A percentile compares a stretch with the other conserved stretches of the same genome.
These are phyloP conservation scores for Naganishia vaughanmartiniae DNA, from an alignment of 768 basidiomycete species.

Conservation along the genomic window DNA sequence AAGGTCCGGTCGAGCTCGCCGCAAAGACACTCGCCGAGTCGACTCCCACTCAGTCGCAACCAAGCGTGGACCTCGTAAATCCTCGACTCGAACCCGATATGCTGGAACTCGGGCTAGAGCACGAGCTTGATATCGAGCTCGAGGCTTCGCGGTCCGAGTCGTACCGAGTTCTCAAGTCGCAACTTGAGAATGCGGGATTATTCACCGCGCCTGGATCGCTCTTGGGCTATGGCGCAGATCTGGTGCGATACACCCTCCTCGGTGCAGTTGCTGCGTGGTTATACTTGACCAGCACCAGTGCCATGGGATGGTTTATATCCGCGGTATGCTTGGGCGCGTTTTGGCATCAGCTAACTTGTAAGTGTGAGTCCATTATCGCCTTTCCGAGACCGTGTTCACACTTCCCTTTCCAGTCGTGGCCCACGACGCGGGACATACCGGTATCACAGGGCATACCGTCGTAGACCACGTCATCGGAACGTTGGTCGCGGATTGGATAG, in stretches of 20 bases:
- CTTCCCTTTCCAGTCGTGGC: slow-evolving; percentile 58
- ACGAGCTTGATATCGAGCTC: slow-evolving; percentile 37
- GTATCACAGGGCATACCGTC: slow-evolving; percentile 82
- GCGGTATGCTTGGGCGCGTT: slow-evolving; percentile 79
- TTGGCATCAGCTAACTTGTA: slow-evolving; percentile 89
- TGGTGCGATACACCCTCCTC: slow-evolving; percentile 72
- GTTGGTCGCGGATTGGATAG: slow-evolving; percentile 69
- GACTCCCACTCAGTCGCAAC: background rate
- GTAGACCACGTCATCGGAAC: slow-evolving; percentile 76
- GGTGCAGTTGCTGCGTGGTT: slow-evolving; percentile 51
- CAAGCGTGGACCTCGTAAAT: slow-evolving; percentile 43
- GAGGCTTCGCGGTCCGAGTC: slow-evolving; percentile 55
- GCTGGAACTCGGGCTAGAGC: slow-evolving; percentile 43
- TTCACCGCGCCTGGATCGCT: slow-evolving; percentile 60
- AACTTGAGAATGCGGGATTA: slow-evolving; percentile 72
- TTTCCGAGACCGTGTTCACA: background rate
- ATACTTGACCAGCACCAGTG: slow-evolving; percentile 39
- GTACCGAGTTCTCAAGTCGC: slow-evolving; percentile 73
- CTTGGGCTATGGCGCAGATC: slow-evolving; percentile 82
- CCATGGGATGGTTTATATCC: slow-evolving; percentile 55
- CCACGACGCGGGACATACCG: slow-evolving; percentile 94
- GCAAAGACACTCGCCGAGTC: background rate
- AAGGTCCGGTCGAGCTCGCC: slow-evolving; percentile 42
- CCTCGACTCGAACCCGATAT: slow-evolving; percentile 33
- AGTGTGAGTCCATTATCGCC: slow-evolving; percentile 21